A percentile compares a stretch with the other conserved stretches of the same genome.
phyloP scores from a whole-genome alignment of 176 grass and related monocot genomes.

The Oryza officinalis region DNA sequence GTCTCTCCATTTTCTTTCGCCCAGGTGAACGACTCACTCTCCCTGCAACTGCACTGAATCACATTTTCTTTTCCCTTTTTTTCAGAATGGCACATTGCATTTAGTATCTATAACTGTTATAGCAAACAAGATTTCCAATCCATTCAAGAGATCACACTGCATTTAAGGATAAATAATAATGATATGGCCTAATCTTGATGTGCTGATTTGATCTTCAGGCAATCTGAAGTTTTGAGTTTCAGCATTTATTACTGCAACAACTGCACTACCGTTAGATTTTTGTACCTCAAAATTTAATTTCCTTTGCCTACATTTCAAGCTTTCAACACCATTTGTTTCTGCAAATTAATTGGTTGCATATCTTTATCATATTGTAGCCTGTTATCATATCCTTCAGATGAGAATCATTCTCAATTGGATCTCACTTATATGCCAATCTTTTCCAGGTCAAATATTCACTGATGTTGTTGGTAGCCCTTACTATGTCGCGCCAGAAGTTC shows the following conservation, averaged over 20 bases:
- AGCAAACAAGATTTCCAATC: not conserved
- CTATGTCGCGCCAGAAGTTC: constrained; percentile 85
- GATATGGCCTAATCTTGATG: not conserved
- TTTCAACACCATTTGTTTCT: not conserved
- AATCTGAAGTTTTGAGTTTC: not conserved
- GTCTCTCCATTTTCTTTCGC: constrained; percentile 64
- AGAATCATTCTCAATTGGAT: not conserved
- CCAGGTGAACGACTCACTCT: constrained; percentile 35
- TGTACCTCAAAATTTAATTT: too few relatives aligned
- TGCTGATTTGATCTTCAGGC: not conserved
- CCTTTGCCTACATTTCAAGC: not conserved
- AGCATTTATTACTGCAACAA: not conserved
- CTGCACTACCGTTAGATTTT: not conserved
- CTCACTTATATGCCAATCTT: constrained; percentile 5
- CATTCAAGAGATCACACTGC: not conserved
- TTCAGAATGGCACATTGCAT: not conserved
- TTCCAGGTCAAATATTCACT: constrained; percentile 73
- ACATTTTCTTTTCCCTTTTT: not conserved
- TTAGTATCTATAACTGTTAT: too few relatives aligned
- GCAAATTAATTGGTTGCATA: not conserved
- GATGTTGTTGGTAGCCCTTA: constrained; percentile 96
- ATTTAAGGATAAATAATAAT: not conserved
- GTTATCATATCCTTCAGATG: not conserved
- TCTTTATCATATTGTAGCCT: not conserved
- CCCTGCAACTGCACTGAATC: not conserved